These are phyloP conservation scores for Ophiosphaerella herpotricha DNA, from an alignment of 2,329 filamentous ascomycete species.

Conservation along the genomic window DNA sequence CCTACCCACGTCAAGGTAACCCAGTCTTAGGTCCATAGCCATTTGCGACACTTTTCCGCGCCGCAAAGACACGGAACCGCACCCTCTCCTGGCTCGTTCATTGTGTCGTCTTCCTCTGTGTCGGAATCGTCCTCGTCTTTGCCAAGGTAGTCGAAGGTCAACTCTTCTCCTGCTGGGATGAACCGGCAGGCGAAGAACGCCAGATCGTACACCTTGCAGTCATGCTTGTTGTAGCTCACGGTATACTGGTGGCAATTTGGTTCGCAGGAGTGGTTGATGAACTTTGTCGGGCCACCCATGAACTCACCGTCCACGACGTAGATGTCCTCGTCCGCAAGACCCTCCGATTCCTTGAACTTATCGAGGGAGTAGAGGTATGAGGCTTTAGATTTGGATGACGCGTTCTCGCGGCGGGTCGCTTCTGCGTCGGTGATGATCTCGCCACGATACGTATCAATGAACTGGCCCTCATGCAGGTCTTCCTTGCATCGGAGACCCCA, in stretches of 20 bases:
- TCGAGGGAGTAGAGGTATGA: conserved; percentile 82
- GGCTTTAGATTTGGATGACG: conserved; percentile 66
- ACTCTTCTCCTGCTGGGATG: conserved; percentile 68
- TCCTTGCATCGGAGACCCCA: conserved; percentile 75
- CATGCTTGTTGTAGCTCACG: conserved; percentile 75
- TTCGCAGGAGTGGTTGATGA: conserved; percentile 82
- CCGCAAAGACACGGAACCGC: conserved; percentile 60
- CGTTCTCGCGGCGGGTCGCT: conserved; percentile 66
- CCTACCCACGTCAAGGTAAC: too few relatives aligned
- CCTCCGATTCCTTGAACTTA: conserved; percentile 71
- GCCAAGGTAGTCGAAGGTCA: conserved; percentile 81
- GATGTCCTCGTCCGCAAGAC: conserved; percentile 48
- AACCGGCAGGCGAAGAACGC: conserved; percentile 74
- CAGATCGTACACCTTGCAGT: conserved; percentile 75
- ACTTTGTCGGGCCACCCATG: conserved; percentile 76
- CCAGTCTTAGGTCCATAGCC: conserved; percentile 60
- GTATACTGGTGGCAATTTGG: conserved; percentile 81
- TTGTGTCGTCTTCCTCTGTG: conserved; percentile 48
- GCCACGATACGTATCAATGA: conserved; percentile 79
- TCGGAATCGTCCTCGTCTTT: conserved; percentile 53
- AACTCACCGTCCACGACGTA: conserved; percentile 69
- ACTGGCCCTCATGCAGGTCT: conserved; percentile 71
- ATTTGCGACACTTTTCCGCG: conserved; percentile 68
- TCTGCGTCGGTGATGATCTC: conserved; percentile 58
- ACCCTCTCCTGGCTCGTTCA: conserved; percentile 56